Evolutionary conservation across 192 early-diverging fungal genomes (phyloP).

Genomic region (Piromyces sp.): DNA sequence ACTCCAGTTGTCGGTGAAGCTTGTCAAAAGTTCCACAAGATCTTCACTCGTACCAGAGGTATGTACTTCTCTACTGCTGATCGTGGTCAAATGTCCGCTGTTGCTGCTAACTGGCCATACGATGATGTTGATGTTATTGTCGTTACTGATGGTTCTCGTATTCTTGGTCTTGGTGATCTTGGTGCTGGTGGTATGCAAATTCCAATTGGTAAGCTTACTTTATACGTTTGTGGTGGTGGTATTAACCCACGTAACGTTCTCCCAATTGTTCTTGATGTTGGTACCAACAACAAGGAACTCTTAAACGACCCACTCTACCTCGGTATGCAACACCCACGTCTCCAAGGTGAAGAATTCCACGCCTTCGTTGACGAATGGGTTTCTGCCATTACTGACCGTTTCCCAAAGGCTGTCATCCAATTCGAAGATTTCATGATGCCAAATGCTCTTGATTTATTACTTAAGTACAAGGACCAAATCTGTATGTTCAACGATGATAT

Average conservation of each 20-base stretch:
- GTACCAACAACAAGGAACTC: constrained; percentile 67
- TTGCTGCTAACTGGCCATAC: constrained; percentile 60
- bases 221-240: constrained; percentile 70
- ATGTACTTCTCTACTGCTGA: constrained; percentile 68
- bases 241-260: constrained; percentile 69
- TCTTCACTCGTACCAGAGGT: constrained; percentile 65
- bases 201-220: constrained; percentile 81
- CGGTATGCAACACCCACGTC: constrained; percentile 51
- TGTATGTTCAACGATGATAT: constrained; percentile 94
- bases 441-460: constrained; percentile 71
- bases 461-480: constrained; percentile 51
- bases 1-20: constrained; percentile 18
- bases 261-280: constrained; percentile 81
- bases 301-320: constrained; percentile 79
- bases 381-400: constrained; percentile 38
- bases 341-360: constrained; percentile 42
- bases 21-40: constrained; percentile 65
- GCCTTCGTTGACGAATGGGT: constrained; percentile 68
- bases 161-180: constrained; percentile 84
- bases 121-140: constrained; percentile 52
- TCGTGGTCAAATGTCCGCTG: constrained; percentile 48
- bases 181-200: constrained; percentile 92
- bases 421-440: constrained; percentile 92
- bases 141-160: constrained; percentile 84
- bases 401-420: constrained; percentile 73